Evolutionary conservation across 306 rosid species (phyloP), one percentile per base, ranked within the genome.

Genomic region (Rubus idaeus): DNA sequence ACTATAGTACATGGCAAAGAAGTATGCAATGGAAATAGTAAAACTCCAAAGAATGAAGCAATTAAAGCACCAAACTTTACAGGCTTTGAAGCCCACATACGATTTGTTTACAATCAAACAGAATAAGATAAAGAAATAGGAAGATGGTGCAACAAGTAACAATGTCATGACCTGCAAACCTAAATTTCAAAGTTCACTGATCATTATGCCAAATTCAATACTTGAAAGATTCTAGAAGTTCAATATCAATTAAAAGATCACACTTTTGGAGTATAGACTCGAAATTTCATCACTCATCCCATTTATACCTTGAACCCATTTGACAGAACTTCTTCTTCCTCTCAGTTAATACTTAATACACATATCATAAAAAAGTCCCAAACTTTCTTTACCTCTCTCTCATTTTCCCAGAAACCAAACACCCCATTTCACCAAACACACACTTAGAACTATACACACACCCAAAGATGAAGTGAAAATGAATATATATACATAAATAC

Each of bases 381-480:
- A 46, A 47, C 51, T 60, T 55, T 69, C 52, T 57, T 10, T 10
- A 16, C 18, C 63, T 62, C 42, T 10, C 49, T 12, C 77, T 40
- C 11, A 57, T 16, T 79, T 74, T 58, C 70, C 39, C 79, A 60
- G 37, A 67, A 18, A 68, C 46, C 11, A 71, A 71, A 62, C 17
- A 67, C 26, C 10, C 69, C 13, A 26, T 53, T 64, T 53, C 56
- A 40, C 17, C 6, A 65, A 30, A 11, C 21, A 26, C 0, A 41
- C 8, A 40, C 44, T 57, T 4, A 5, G 37, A 2, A 52, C 13
- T 63, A 70, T 18, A 47, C 6, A 23, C 2, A 76, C 51, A 18
- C 70, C 0, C 26, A 16, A 39, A 16, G 46, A 2, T 16, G 5
- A 18, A 51, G 68, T 14, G 12, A 4, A 26, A 35, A 5, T 21